phyloP scores from a whole-genome alignment of 495 filamentous ascomycete species.

The Hypoxylon lenormandii region DNA sequence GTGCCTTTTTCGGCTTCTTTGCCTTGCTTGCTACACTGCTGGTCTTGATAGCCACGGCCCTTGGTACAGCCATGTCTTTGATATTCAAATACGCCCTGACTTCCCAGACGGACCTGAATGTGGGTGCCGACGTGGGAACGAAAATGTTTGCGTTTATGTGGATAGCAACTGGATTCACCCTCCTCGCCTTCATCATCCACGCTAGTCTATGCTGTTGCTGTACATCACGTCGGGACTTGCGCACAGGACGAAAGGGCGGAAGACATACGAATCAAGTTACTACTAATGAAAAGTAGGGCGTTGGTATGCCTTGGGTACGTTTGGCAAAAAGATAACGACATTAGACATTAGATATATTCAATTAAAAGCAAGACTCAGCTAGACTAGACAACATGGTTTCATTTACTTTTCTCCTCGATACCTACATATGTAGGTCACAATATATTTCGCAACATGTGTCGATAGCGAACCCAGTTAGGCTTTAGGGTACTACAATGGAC shows the following conservation, averaged over 20 bases:
- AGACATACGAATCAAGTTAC: slow-evolving; percentile 15
- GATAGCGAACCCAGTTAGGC: no score
- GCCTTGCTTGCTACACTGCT: slow-evolving; percentile 73
- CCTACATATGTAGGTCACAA: no score
- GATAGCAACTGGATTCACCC: slow-evolving; percentile 74
- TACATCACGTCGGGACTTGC: slow-evolving; percentile 69
- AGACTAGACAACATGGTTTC: no score
- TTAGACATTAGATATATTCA: not conserved
- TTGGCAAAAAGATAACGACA: slow-evolving; percentile 24
- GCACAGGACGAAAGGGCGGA: slow-evolving; percentile 62
- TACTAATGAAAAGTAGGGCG: slow-evolving; percentile 17
- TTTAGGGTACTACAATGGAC: no score
- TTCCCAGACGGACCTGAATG: slow-evolving; percentile 75
- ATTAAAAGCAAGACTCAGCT: no score
- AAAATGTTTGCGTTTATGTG: slow-evolving; percentile 93
- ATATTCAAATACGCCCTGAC: slow-evolving; percentile 80
- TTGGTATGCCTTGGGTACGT: slow-evolving; percentile 21
- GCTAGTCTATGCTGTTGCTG: slow-evolving; percentile 80
- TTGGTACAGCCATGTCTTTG: slow-evolving; percentile 83
- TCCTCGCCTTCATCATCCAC: slow-evolving; percentile 78
- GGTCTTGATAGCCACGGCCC: slow-evolving; percentile 74
- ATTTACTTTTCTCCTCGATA: no score
- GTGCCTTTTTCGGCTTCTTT: slow-evolving; percentile 64
- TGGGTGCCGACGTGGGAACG: slow-evolving; percentile 73
- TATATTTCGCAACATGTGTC: no score